These are phyloP conservation scores for Apiospora hydei DNA, from an alignment of 2,329 filamentous ascomycete species.

Conservation along the genomic window DNA sequence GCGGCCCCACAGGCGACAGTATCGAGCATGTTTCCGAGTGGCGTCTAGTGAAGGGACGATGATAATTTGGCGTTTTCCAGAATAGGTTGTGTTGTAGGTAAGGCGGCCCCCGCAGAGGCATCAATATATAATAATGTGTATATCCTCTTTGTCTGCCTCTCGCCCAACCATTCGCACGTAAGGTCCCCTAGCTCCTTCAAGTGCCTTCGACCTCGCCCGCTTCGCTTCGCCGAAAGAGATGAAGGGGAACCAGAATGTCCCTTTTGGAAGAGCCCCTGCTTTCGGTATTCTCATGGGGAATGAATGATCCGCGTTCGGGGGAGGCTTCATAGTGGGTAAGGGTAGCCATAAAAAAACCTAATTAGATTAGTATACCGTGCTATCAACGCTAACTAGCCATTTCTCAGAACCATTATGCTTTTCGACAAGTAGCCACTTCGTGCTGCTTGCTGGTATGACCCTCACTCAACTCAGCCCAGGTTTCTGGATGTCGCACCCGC, in stretches of 20 bases:
- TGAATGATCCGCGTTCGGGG: background rate
- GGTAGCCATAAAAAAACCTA: background rate
- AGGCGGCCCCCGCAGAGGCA: background rate
- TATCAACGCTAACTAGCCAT: background rate
- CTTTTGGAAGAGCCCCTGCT: background rate
- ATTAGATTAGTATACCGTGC: background rate
- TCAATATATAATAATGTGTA: background rate
- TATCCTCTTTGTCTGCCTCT: background rate
- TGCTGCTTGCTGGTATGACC: background rate
- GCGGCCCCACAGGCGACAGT: conserved; percentile 57
- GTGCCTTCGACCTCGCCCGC: background rate
- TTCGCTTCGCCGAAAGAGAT: background rate
- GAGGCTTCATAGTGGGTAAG: background rate
- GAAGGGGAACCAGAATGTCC: too few species aligned
- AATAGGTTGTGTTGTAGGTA: background rate
- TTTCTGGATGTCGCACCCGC: background rate
- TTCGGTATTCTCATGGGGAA: background rate
- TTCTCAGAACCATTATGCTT: background rate
- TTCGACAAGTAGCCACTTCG: background rate
- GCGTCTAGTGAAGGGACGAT: background rate
- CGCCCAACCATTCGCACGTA: background rate
- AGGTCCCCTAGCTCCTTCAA: background rate
- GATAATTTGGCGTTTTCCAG: background rate
- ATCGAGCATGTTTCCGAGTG: conserved; percentile 14
- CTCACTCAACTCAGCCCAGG: background rate